These are phyloP conservation scores for Diaporthe sp. DNA, from an alignment of 2,329 filamentous ascomycete genomes.

Conservation along the genomic window DNA sequence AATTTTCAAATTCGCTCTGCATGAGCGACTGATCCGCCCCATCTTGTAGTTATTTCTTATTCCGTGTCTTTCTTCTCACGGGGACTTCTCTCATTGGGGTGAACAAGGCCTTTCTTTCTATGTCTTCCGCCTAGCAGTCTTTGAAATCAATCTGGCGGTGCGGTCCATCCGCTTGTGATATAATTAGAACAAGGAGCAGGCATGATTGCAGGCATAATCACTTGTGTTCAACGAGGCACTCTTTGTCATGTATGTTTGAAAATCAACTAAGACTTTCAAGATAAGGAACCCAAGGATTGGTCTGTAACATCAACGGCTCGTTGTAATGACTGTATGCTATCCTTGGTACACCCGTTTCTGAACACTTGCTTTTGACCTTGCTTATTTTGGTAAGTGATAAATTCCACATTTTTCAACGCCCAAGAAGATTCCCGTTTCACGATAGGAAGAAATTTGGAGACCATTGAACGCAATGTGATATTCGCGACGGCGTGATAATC, in stretches of 20 bases:
- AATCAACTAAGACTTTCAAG: no score
- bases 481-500: not conserved
- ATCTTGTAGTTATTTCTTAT: not conserved
- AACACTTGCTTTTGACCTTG: not conserved
- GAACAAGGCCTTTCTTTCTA: not conserved
- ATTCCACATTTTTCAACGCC: not conserved
- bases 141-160: not conserved
- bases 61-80: not conserved
- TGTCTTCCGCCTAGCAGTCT: not conserved
- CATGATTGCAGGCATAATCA: not conserved
- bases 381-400: not conserved
- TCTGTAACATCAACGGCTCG: not conserved
- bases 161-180: not conserved
- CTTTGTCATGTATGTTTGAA: not conserved
- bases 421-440: not conserved
- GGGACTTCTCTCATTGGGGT: not conserved
- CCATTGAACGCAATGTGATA: not conserved
- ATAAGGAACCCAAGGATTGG: not conserved
- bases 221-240: not conserved
- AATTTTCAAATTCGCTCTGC: not conserved
- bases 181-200: not conserved
- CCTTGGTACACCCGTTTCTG: not conserved
- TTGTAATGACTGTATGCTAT: not conserved
- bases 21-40: not conserved
- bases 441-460: not conserved